Percentiles rank a stretch among this genome's conserved stretches.
Evolutionary conservation across 371 early-diverging fungal genomes (phyloP).

Genomic region (Syncephalastrum contaminatum): DNA sequence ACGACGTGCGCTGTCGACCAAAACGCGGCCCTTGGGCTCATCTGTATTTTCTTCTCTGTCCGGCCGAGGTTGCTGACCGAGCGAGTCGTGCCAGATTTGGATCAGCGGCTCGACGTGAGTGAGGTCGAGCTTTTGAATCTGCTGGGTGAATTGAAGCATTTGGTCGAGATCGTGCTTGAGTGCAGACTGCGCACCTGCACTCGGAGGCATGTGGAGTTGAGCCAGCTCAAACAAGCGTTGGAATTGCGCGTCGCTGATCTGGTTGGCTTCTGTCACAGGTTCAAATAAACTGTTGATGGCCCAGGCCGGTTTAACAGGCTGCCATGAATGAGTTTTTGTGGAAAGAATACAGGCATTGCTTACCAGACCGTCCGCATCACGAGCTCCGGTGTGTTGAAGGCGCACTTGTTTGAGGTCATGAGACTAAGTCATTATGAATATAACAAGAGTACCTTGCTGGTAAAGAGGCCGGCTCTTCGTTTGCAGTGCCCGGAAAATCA

Average conservation of each 20-base stretch:
- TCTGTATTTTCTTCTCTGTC: slow-evolving; percentile 6
- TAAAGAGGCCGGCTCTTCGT: too few species aligned
- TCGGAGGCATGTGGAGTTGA: slow-evolving; percentile 20
- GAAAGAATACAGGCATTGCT: too few species aligned
- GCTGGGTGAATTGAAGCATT: slow-evolving; percentile 30
- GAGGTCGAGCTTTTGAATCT: slow-evolving; percentile 20
- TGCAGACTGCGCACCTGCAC: slow-evolving; percentile 9
- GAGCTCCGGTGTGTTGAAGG: too few species aligned
- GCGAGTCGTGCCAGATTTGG: slow-evolving; percentile 33
- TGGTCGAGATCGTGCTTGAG: slow-evolving; percentile 33
- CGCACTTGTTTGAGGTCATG: too few species aligned
- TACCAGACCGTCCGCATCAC: too few species aligned
- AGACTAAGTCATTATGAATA: too few species aligned
- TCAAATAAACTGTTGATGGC: too few species aligned
- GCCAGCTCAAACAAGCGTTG: slow-evolving; percentile 31
- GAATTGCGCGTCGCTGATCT: slow-evolving; percentile 35
- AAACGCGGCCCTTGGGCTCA: slow-evolving; percentile 18
- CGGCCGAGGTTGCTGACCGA: slow-evolving; percentile 10
- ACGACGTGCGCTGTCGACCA: slow-evolving; percentile 26
- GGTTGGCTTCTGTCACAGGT: slow-evolving; percentile 17
- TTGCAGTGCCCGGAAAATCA: too few species aligned
- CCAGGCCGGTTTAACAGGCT: too few species aligned
- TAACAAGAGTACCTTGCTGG: too few species aligned
- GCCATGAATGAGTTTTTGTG: too few species aligned
- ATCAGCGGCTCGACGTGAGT: slow-evolving; percentile 25